Evolutionary conservation across 1,139 yeast species (phyloP), one percentile per base, ranked within the genome.

Genomic region (Debaryomyces fabryi): DNA sequence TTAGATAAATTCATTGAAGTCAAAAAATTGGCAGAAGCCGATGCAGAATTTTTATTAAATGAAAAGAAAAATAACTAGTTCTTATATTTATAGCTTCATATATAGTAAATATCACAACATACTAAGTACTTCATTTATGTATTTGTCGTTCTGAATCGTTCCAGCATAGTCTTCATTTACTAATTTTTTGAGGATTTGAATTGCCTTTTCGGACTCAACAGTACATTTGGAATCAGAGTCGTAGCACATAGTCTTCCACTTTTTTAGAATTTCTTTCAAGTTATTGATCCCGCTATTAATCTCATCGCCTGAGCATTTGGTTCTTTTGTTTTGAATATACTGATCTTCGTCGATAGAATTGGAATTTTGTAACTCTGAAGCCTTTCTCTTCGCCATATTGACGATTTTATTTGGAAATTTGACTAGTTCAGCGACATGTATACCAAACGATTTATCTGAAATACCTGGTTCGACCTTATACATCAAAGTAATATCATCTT

Each of bases 381-480:
- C 96, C 64, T 92, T 92, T 53, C 98, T 81, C 62, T 93, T 93
- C 3, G 99, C 97, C 98, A 93, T 93, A 49, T 82, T 80, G 45
- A 93, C 83, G 43, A 93, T 93, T 64, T 92, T 92, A 25, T 74
- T 72, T 1, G 99, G 99, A 65, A 93, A 93, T 56, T 88, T 86
- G 32, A 93, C 98, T 41, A 92, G 83, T 67, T 93, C 98, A 0
- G 99, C 98, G 37, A 93, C 99, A 65, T 93, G 96, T 43, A 93
- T 91, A 68, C 99, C 99, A 69, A 93, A 93, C 0, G 97, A 91
- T 64, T 91, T 96, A 63, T 91, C 96, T 3, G 96, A 85, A 47
- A 91, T 81, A 12, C 99, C 99, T 1, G 89, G 88, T 57, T 89
- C 97, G 13, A 93, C 97, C 60, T 86, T 88, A 68, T 92, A 93